Conservation (phyloP, 352 stramenopile species). For the Phytopythium cucurbitacearum region DNA sequence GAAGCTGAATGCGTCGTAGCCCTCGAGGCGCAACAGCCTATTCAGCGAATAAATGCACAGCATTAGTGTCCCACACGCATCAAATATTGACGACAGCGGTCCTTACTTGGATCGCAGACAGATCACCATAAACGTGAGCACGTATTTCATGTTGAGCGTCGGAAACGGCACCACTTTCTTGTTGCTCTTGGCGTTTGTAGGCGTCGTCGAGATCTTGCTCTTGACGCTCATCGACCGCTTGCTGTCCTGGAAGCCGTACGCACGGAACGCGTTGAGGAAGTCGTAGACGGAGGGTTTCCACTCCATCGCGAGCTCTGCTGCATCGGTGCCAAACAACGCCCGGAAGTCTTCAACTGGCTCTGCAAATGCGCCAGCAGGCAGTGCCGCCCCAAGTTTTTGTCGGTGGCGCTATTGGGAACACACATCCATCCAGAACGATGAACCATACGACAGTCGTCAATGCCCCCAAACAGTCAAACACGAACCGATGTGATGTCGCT, state of each 20-base stretch:
- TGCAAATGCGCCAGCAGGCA: conserved; percentile 47
- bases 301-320: conserved; percentile 47
- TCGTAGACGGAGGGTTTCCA: conserved; percentile 73
- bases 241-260: conserved; percentile 78
- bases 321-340: conserved; percentile 20
- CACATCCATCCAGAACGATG: neutral
- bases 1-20: conserved; percentile 80
- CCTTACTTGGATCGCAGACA: conserved; percentile 54
- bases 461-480: too few species aligned
- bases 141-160: conserved; percentile 77
- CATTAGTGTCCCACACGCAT: neutral
- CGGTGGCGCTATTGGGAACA: conserved; percentile 5
- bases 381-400: conserved; percentile 32
- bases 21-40: conserved; percentile 49
- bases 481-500: conserved; percentile 5
- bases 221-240: conserved; percentile 82
- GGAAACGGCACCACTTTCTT: conserved; percentile 47
- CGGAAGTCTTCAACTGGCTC: conserved; percentile 50
- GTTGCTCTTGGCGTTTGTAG: conserved; percentile 10
- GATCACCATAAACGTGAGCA: conserved; percentile 73
- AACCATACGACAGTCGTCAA: neutral
- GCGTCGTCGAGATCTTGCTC: conserved; percentile 58
- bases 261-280: conserved; percentile 71
- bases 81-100: conserved; percentile 1
- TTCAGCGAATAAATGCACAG: conserved; percentile 1